A percentile compares a stretch with the other conserved stretches of the same genome.
Conservation (phyloP, 345 rosid genomes). For the Schrenkiella parvula region DNA sequence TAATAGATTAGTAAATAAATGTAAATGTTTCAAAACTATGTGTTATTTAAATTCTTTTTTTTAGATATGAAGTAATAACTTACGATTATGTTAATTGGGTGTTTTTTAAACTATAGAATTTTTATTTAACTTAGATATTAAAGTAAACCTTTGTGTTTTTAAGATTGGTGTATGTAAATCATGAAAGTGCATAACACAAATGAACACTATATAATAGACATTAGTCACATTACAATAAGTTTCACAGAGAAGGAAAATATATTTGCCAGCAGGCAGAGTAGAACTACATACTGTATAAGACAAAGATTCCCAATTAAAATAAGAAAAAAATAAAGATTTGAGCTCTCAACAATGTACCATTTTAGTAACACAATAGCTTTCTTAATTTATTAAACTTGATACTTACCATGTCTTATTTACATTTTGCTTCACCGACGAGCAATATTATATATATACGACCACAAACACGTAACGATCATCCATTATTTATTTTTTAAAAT, state of each 20-base stretch:
- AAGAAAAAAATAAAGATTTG: neutral
- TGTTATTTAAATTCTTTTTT: neutral
- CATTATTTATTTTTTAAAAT: neutral
- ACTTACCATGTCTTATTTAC: constrained; percentile 6
- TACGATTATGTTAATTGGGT: neutral
- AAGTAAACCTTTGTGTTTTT: neutral
- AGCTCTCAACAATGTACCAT: neutral
- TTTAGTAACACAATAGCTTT: neutral
- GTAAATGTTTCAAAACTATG: neutral
- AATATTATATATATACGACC: constrained; percentile 2
- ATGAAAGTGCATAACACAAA: no score
- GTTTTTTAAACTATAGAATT: neutral
- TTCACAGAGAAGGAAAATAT: no score
- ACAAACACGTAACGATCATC: neutral
- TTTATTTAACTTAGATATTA: neutral
- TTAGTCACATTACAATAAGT: no score
- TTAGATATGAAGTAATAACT: neutral
- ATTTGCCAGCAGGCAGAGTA: no score
- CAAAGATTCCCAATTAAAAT: neutral
- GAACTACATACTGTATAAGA: neutral
- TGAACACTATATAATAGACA: no score
- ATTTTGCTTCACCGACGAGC: constrained; percentile 6
- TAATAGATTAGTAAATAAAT: no score
- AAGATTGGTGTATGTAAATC: neutral
- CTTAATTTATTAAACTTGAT: neutral